A percentile compares a stretch with the other conserved stretches of the same genome.
These are phyloP conservation scores for Lactarius psammicola DNA, from an alignment of 768 basidiomycete species.

Conservation along the genomic window DNA sequence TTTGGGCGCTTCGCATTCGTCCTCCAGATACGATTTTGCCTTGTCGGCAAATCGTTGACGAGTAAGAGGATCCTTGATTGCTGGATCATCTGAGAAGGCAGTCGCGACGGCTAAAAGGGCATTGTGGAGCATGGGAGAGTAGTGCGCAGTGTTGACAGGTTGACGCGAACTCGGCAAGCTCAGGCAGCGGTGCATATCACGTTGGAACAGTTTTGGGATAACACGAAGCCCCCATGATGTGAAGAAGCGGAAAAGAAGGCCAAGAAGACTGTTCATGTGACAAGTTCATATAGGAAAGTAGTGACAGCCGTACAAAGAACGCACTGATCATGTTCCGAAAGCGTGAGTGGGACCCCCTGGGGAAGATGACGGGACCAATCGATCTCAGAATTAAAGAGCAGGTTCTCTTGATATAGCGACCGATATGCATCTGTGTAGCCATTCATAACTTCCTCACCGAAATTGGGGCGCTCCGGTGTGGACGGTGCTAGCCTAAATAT, in stretches of 20 bases:
- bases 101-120: conserved; percentile 50
- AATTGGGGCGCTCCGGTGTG: conserved; percentile 11
- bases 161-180: conserved; percentile 31
- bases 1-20: conserved; percentile 43
- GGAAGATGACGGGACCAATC: conserved; percentile 37
- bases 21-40: conserved; percentile 42
- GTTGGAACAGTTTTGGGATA: conserved; percentile 42
- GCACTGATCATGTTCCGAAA: conserved; percentile 35
- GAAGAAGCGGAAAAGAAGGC: conserved; percentile 42
- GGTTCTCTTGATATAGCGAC: conserved; percentile 5
- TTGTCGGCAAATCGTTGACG: conserved; percentile 38
- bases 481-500: conserved; percentile 35
- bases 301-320: neutral
- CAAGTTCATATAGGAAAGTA: neutral
- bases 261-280: conserved; percentile 35
- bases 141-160: conserved; percentile 51
- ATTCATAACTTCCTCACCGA: conserved; percentile 10
- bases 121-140: conserved; percentile 74
- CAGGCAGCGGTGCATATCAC: conserved; percentile 43
- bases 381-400: conserved; percentile 24
- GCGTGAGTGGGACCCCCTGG: conserved; percentile 33
- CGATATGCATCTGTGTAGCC: conserved; percentile 14
- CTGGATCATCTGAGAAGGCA: conserved; percentile 40
- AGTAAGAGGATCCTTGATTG: conserved; percentile 33
- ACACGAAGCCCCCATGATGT: conserved; percentile 42